Base-by-base conservation (phyloP, 2,329 filamentous ascomycete genomes). In the Exophiala alcalophila region DNA sequence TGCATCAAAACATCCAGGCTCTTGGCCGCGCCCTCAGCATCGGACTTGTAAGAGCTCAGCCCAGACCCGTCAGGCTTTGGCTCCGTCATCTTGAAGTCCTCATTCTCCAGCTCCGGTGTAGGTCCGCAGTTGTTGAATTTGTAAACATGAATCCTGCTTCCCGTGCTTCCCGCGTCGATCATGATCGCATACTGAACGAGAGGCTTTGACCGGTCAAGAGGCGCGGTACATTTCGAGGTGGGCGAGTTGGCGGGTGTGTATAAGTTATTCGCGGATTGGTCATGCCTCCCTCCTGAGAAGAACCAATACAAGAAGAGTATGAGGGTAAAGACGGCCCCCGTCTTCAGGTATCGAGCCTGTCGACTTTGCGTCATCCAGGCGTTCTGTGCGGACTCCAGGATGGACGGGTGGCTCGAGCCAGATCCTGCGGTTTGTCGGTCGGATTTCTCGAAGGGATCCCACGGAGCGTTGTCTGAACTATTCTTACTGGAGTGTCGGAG, bases 71-170 rank as follows among this genome's bases (percentile, higher is more conserved):
- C 88, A 40, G 86, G 77, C 56, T 78, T 81, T 76, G 88, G 91
- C 63, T 86, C 81, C 8, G 90, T 97, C 84, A 90, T 89, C 72
- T 91, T 83, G 68, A 98, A 98, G 45, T 86, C 77, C 64, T 98
- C 92, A 61, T 81, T 73, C 69, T 98, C 92, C 36, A 98, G 78
- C 69, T 96, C 90, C 18, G 92, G 92, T n/a, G 90, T 90, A 5
- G 87, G 71, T 9, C 90, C 92, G 70, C 91, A 98, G 72, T 97
- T 97, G 76, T 97, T 97, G 79, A 97, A 98, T 63, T 89, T 86
- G 76, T 96, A 98, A 47, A 97, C 89, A 71, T 98, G 94, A 63
- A 98, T 96, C 58, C 92, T 85, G 48, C 92, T 97, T 49, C 92
- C 92, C 40, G 92, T 97, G 73, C 90, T 97, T 58, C 92, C 92